Evolutionary conservation across 768 basidiomycete genomes (phyloP), one percentile per base, ranked within the genome.

Genomic region (Sarcodon aspratus): DNA sequence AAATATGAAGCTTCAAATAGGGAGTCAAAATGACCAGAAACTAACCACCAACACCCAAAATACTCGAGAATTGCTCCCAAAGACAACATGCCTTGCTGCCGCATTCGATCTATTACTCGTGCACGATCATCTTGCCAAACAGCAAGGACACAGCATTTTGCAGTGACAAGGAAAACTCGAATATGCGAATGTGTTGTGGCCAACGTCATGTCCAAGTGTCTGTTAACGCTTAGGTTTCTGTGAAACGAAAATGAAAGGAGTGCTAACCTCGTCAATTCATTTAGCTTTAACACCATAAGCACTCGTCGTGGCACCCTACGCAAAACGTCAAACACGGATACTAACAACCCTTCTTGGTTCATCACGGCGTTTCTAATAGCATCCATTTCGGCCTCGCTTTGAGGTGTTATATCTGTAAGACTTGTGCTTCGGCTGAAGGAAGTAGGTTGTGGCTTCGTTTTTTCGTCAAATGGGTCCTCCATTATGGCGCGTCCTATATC

Each of bases 131-230:
- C 82, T 46, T 74, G 69, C 87, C 87, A 90, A 3, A 88, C 80
- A 7, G 89, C 85, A 9, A 70, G 71, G 46, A 80, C 72, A 61
- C 94, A 96, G 65, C 88, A 95, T 58, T 87, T 84, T 7, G 92
- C 93, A 12, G 86, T 85, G 50, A 97, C 85, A 33, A 97, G 61
- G 63, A 97, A 98, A 60, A 98, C 80, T 15, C 95, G 85, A 50
- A 82, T 72, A 74, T 89, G 61, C 6, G 87, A 83, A 64, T 91
- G 75, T 6, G 95, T 98, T 0, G 96, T 98, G 57, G 80, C 80
- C 6, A 98, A 69, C 11, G 90, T 80, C 62, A 82, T 71, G 57
- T 96, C 93, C 33, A 95, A 71, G 60, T 80, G 82, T 67, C 89
- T 83, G 57, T 35, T 31, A n/a, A 42, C 44, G n/a, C 33, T 13